Base-by-base conservation (phyloP, 257 asterid species). In the Solanum chmielewskii region DNA sequence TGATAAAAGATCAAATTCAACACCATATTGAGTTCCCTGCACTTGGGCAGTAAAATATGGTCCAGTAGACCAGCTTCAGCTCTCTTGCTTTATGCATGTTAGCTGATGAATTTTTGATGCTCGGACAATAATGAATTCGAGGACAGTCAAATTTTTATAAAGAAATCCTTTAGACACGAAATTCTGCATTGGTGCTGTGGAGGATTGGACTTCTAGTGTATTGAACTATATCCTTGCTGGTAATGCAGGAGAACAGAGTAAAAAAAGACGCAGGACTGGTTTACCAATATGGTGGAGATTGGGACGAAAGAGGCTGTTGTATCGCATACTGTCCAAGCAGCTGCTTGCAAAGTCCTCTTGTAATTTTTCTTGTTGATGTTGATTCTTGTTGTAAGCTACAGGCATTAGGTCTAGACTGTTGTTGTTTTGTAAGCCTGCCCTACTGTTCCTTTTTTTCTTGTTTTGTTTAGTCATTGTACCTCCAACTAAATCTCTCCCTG, bases 271-370 rank as follows among this genome's bases (percentile, higher is more conserved):
- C 86, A 52, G 73, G 52, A 88, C 89, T 52, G 88, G 86, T 83
- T 88, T 82, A 75, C 99, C 98, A 27, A 60, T 83, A 23, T 95
- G 98, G 98, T 96, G 99, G 98, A 93, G 90, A 87, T 93, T 75
- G 94, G 98, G 98, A 31, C 92, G 91, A 20, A 96, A 90, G 87
- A 90, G 96, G 88, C 91, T 91, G 91, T 64, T 93, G 78, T 95
- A 93, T 89, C 90, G 56, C 45, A 86, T 93, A 59, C 84, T 92
- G 91, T 70, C 89, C 92, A 92, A 92, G 91, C 91, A 90, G 90
- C 90, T 86, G n/a, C 90, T 85, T 31, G 83, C 78, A 25, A 92
- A 86, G 88, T 78, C 80, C 88, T 88, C 47, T 88, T 83, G 44
- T 47, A 86, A 90, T 71, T 73, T 86, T 77, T 74, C 83, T 83